A percentile compares a stretch with the other conserved stretches of the same genome.
Evolutionary conservation across 2,329 filamentous ascomycete species (phyloP).

Genomic region (Pseudogymnoascus sp.): DNA sequence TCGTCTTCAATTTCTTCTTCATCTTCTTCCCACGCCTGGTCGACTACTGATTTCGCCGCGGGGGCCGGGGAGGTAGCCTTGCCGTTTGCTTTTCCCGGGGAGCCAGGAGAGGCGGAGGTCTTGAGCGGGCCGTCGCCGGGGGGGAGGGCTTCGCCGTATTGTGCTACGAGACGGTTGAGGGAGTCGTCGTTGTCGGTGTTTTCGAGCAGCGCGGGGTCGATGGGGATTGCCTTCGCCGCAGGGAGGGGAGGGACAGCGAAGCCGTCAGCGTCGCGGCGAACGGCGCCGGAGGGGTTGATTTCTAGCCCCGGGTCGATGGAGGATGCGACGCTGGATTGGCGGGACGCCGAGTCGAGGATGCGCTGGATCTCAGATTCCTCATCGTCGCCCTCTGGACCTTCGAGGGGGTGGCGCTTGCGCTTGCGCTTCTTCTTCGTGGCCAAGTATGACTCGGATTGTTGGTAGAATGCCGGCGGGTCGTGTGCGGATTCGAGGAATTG

Average conservation of each 20-base stretch:
- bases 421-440: conserved; percentile 42
- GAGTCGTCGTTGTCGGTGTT: conserved; percentile 17
- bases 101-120: conserved; percentile 10
- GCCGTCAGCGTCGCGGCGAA: conserved; percentile 54
- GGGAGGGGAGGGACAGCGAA: conserved; percentile 54
- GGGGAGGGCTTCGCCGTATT: background rate
- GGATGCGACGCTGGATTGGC: conserved; percentile 15
- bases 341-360: conserved; percentile 17
- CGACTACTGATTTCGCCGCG: conserved; percentile 15
- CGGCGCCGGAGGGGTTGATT: conserved; percentile 22
- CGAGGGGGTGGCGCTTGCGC: conserved; percentile 29
- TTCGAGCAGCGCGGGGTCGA: conserved; percentile 33
- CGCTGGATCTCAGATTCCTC: conserved; percentile 18
- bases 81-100: conserved; percentile 10
- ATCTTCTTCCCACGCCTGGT: conserved; percentile 52
- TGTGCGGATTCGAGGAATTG: conserved; percentile 65
- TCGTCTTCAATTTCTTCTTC: conserved; percentile 55
- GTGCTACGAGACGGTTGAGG: conserved; percentile 13
- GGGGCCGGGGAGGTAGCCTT: conserved; percentile 18
- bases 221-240: conserved; percentile 18
- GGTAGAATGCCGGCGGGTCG: conserved; percentile 77
- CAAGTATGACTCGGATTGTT: conserved; percentile 51
- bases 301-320: conserved; percentile 14
- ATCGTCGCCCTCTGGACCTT: conserved; percentile 15
- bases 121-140: conserved; percentile 11